A percentile compares a stretch with the other conserved stretches of the same genome.
phyloP scores from a whole-genome alignment of 306 rosid genomes.

The Castanopsis chinensis region DNA sequence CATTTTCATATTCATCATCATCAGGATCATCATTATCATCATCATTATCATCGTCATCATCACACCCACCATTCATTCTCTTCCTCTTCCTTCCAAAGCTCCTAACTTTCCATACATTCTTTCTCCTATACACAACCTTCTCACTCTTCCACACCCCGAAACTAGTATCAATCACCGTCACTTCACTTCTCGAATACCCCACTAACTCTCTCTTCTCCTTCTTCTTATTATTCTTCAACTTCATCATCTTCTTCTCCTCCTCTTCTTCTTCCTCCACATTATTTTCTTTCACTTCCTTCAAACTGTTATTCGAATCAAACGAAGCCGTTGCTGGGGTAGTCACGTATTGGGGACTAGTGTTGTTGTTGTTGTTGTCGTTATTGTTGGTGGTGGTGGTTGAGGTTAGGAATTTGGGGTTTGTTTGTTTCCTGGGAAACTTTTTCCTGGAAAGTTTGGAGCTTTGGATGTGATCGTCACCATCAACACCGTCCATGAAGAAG shows the following conservation, averaged over 20 bases:
- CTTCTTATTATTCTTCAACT: slow-evolving; percentile 27
- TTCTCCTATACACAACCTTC: slow-evolving; percentile 70
- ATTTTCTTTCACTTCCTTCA: slow-evolving; percentile 8
- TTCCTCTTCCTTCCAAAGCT: slow-evolving; percentile 58
- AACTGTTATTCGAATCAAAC: slow-evolving; percentile 16
- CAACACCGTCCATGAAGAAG: slow-evolving; percentile 50
- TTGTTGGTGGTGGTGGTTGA: slow-evolving; percentile 17
- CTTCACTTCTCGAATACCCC: slow-evolving; percentile 85
- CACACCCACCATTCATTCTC: slow-evolving; percentile 20
- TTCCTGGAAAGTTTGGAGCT: slow-evolving; percentile 36
- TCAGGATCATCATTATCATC: slow-evolving; percentile 4
- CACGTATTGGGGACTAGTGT: slow-evolving; percentile 5
- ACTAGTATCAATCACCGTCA: slow-evolving; percentile 90
- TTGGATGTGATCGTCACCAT: slow-evolving; percentile 11
- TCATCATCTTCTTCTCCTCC: slow-evolving; percentile 32
- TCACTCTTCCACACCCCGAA: slow-evolving; percentile 69
- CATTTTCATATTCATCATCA: neutral
- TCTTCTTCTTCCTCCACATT: slow-evolving; percentile 21
- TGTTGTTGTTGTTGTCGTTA: slow-evolving; percentile 1
- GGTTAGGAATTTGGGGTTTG: slow-evolving; percentile 63
- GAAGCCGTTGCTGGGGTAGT: slow-evolving; percentile 16
- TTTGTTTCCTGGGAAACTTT: slow-evolving; percentile 71
- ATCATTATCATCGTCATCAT: neutral
- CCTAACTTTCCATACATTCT: slow-evolving; percentile 64
- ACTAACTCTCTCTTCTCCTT: slow-evolving; percentile 47